A percentile compares a stretch with the other conserved stretches of the same genome.
phyloP scores from a whole-genome alignment of 257 asterid species.

The Solanum ossicruentum region DNA sequence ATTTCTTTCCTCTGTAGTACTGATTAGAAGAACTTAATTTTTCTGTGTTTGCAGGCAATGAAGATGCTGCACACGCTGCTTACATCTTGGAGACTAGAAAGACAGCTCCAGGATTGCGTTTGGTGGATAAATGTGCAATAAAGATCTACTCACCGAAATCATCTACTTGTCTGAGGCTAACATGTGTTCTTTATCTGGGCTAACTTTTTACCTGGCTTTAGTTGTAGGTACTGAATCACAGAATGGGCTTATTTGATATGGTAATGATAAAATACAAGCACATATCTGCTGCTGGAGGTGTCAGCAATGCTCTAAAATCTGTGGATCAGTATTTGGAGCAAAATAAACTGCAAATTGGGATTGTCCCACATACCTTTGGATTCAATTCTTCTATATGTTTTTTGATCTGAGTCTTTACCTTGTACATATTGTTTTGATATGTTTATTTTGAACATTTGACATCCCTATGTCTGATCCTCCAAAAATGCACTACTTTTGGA shows the following conservation, averaged over 20 bases:
- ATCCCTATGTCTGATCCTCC: too few species aligned
- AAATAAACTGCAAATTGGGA: slow-evolving; percentile 79
- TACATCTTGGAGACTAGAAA: slow-evolving; percentile 80
- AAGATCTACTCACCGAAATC: slow-evolving; percentile 24
- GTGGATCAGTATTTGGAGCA: slow-evolving; percentile 64
- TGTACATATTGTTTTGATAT: neutral
- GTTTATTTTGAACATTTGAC: neutral
- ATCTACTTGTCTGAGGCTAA: neutral
- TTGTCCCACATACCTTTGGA: neutral
- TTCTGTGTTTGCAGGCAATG: slow-evolving; percentile 55
- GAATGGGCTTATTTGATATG: slow-evolving; percentile 97
- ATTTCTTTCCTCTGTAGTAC: neutral
- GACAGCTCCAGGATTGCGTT: slow-evolving; percentile 92
- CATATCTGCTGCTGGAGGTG: slow-evolving; percentile 82
- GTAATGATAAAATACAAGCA: slow-evolving; percentile 97
- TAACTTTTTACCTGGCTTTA: neutral
- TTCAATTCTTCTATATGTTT: neutral
- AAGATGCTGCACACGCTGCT: slow-evolving; percentile 86
- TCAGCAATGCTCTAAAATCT: slow-evolving; percentile 60
- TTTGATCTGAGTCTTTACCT: neutral
- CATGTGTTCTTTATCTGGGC: neutral
- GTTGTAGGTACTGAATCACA: slow-evolving; percentile 71
- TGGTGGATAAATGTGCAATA: slow-evolving; percentile 99
- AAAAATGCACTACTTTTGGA: too few species aligned
- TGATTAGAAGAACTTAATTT: neutral